These are phyloP conservation scores for Neurospora sp. DNA, from an alignment of 495 filamentous ascomycete species.

Conservation along the genomic window DNA sequence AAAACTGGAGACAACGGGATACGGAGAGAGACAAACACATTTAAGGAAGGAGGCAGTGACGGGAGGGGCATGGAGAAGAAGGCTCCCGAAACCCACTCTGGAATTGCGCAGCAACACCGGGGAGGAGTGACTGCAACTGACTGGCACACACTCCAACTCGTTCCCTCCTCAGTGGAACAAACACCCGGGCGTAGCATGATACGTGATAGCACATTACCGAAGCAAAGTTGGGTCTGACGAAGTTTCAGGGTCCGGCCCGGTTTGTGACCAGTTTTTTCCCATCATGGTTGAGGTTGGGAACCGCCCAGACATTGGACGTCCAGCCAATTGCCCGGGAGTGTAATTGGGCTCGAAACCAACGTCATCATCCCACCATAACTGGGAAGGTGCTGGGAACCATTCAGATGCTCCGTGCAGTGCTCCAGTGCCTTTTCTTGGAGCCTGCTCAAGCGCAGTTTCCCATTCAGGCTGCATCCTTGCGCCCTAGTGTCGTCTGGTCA, in stretches of 20 bases:
- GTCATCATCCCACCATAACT: conserved; percentile 34
- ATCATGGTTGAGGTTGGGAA: background rate
- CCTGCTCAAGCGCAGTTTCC: background rate
- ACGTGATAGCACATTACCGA: background rate
- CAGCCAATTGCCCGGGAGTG: conserved; percentile 20
- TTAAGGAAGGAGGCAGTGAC: background rate
- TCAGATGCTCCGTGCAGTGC: background rate
- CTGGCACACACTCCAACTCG: background rate
- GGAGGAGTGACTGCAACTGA: background rate
- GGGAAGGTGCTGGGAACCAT: background rate
- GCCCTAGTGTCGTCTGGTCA: background rate
- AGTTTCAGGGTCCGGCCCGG: conserved; percentile 30
- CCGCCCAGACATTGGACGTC: background rate
- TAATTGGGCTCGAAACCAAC: conserved; percentile 30
- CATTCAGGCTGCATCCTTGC: background rate
- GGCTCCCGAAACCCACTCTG: background rate
- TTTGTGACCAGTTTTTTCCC: background rate
- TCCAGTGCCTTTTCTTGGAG: background rate
- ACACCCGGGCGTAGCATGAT: background rate
- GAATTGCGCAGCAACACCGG: background rate
- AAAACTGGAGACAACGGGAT: background rate
- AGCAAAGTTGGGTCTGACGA: conserved; percentile 8
- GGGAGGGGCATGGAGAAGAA: background rate
- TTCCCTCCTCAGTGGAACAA: background rate
- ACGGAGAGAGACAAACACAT: background rate